phyloP scores from a whole-genome alignment of 495 filamentous ascomycete genomes.

The Daldinia bambusicola region DNA sequence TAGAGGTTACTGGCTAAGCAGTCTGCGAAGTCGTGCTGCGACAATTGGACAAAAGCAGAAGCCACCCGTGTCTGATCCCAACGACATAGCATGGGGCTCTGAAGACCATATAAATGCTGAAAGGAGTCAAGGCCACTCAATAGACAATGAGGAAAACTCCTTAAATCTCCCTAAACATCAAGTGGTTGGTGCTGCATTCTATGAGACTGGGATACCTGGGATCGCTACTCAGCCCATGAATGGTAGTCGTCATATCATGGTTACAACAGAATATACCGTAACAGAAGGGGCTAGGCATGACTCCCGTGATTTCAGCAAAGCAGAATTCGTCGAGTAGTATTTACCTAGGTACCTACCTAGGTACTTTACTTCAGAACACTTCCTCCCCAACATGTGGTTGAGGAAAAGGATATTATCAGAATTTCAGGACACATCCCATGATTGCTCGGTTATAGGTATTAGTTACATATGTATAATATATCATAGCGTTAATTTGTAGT shows the following conservation, averaged over 20 bases:
- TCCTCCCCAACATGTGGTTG: too few relatives aligned
- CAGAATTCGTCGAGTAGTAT: background rate
- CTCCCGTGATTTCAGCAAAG: background rate
- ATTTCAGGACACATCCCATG: too few relatives aligned
- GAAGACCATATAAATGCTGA: constrained; percentile 55
- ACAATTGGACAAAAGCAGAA: constrained; percentile 53
- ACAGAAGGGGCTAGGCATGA: constrained; percentile 13
- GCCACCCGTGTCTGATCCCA: constrained; percentile 54
- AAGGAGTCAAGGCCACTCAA: background rate
- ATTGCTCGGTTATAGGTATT: too few relatives aligned
- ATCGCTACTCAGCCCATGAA: background rate
- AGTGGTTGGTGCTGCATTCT: background rate
- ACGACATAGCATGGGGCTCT: constrained; percentile 51
- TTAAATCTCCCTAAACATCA: constrained; percentile 23
- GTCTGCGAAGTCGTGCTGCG: constrained; percentile 23
- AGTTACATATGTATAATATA: too few relatives aligned
- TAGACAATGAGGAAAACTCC: constrained; percentile 5
- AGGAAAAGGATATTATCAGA: too few relatives aligned
- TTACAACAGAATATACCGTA: constrained; percentile 39
- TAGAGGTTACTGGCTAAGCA: constrained; percentile 41
- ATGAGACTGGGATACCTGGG: background rate
- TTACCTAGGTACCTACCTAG: too few relatives aligned
- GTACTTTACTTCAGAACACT: too few relatives aligned
- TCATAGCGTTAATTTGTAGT: too few relatives aligned
- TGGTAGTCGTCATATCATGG: constrained; percentile 20